Percentiles rank a stretch among this genome's conserved stretches.
Conservation (phyloP, 2,329 filamentous ascomycete species). For the Colletotrichum sp. region DNA sequence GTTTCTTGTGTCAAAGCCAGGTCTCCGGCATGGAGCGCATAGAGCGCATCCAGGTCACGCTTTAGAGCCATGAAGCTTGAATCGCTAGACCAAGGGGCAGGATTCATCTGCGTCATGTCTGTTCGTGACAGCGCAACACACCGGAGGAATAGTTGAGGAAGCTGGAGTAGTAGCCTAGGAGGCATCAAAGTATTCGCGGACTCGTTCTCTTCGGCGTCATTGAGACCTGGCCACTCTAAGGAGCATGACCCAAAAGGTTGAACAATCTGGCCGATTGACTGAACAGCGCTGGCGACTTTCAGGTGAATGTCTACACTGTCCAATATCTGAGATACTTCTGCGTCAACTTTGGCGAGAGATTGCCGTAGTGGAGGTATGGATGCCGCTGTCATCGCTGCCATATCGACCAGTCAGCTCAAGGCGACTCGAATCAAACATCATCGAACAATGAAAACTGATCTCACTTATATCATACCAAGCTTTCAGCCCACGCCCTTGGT, state of each 20-base stretch:
- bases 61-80: not conserved
- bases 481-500: not conserved
- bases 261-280: not conserved
- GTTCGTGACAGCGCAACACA: not conserved
- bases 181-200: not conserved
- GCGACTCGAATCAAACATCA: not conserved
- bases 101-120: not conserved
- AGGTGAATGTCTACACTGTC: not conserved
- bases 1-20: not conserved
- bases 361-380: not conserved
- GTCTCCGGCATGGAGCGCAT: not conserved
- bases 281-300: not conserved
- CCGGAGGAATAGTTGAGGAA: rapidly evolving
- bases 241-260: not conserved
- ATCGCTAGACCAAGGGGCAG: not conserved
- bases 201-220: not conserved
- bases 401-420: not conserved
- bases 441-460: not conserved
- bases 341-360: not conserved
- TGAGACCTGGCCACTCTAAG: rapidly evolving
- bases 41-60: not conserved
- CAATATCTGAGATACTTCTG: not conserved
- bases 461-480: not conserved
- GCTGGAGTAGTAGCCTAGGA: rapidly evolving
- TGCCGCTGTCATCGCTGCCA: not conserved